These are phyloP conservation scores for Monosporascus sp. DNA, from an alignment of 2,329 filamentous ascomycete genomes.

Conservation along the genomic window DNA sequence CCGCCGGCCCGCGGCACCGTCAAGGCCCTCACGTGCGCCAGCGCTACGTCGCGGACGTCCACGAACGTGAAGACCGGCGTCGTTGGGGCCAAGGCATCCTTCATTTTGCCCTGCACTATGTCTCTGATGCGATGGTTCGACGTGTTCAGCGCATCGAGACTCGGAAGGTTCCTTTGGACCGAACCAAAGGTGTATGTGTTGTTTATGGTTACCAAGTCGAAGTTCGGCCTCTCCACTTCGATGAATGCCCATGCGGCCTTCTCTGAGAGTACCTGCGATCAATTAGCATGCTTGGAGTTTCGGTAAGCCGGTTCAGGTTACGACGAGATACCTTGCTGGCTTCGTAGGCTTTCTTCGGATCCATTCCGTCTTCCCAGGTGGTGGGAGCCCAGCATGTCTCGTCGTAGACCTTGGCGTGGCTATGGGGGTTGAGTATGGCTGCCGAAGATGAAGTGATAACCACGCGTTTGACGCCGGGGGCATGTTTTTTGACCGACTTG, in stretches of 20 bases:
- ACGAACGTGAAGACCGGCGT: constrained; percentile 54
- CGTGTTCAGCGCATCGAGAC: constrained; percentile 62
- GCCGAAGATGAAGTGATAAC: constrained; percentile 49
- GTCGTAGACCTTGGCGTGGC: constrained; percentile 33
- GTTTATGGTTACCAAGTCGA: constrained; percentile 57
- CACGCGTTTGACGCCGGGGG: constrained; percentile 55
- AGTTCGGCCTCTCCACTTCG: constrained; percentile 48
- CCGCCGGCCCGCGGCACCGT: constrained; percentile 51
- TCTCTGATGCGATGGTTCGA: constrained; percentile 64
- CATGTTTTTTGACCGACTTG: constrained; percentile 38
- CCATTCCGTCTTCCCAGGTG: constrained; percentile 31
- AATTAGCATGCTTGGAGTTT: constrained; percentile 1
- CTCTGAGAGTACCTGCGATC: constrained; percentile 56
- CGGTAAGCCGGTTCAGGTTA: background rate
- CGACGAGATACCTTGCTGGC: constrained; percentile 38
- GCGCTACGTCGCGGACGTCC: constrained; percentile 56
- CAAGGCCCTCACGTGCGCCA: constrained; percentile 57
- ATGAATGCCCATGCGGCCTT: constrained; percentile 62
- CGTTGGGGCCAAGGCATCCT: constrained; percentile 51
- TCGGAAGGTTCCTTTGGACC: constrained; percentile 57
- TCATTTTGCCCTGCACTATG: constrained; percentile 57
- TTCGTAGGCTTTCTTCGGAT: constrained; percentile 24
- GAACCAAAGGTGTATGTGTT: constrained; percentile 61
- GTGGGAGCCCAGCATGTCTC: constrained; percentile 34
- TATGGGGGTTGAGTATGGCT: constrained; percentile 33